These are phyloP conservation scores for Flaveria bidentis DNA, from an alignment of 129 eudicot genomes.

Conservation along the genomic window DNA sequence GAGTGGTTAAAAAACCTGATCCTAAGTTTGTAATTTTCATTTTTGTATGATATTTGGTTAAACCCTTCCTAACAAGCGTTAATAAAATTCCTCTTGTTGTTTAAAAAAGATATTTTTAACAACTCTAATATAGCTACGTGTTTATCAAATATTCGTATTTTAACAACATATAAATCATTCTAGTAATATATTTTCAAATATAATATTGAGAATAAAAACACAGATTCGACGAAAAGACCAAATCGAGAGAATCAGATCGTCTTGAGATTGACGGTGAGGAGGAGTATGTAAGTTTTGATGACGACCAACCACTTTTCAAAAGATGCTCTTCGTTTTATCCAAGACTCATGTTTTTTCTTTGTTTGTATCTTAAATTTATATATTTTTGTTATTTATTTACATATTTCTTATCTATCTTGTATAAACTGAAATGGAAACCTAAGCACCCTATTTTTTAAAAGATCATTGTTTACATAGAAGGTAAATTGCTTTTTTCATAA, in stretches of 20 bases:
- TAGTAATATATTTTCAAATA: too few species aligned
- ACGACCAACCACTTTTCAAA: constrained; percentile 38
- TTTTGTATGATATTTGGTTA: too few species aligned
- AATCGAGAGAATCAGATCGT: constrained; percentile 36
- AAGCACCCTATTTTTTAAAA: background rate
- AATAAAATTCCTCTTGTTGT: too few species aligned
- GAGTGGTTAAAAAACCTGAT: too few species aligned
- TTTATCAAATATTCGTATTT: too few species aligned
- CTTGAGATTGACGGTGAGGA: constrained; percentile 34
- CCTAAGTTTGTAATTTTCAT: too few species aligned
- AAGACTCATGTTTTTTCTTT: background rate
- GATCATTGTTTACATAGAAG: too few species aligned
- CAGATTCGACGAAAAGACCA: constrained; percentile 25
- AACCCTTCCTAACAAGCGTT: too few species aligned
- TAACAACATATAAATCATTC: background rate
- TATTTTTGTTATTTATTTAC: background rate
- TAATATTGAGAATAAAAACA: constrained; percentile 23
- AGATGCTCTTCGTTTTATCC: constrained; percentile 37
- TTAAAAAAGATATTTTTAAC: too few species aligned
- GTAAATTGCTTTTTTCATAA: background rate
- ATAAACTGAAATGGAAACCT: background rate
- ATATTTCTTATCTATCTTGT: background rate
- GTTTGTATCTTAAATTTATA: background rate
- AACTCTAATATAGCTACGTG: background rate
- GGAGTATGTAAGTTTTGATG: constrained; percentile 34